These are phyloP conservation scores for Aspergillus campestris DNA, from an alignment of 495 filamentous ascomycete species.

Conservation along the genomic window DNA sequence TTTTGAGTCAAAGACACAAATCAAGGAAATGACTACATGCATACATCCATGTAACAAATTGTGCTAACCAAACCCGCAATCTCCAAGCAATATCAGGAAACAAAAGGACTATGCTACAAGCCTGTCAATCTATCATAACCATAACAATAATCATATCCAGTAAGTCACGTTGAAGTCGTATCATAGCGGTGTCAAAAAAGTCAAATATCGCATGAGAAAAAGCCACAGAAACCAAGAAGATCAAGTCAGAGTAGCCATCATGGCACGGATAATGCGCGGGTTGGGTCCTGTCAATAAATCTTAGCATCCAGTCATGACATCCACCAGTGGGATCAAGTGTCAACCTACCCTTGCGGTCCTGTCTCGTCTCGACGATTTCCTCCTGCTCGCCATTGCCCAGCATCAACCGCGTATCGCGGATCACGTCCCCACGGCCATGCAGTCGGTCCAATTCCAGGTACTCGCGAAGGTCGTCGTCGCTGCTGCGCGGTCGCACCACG, in stretches of 20 bases:
- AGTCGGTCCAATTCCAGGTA: constrained; percentile 44
- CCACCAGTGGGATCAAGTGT: constrained; percentile 45
- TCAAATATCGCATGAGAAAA: background rate
- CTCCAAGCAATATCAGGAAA: no score
- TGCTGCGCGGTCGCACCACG: constrained; percentile 40
- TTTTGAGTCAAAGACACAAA: no score
- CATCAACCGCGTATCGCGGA: constrained; percentile 33
- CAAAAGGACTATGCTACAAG: no score
- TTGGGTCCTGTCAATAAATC: constrained; percentile 40
- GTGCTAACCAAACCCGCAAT: no score
- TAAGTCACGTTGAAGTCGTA: no score
- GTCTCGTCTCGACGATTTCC: constrained; percentile 58
- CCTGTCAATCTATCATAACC: no score
- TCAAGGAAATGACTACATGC: no score
- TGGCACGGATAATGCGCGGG: constrained; percentile 58
- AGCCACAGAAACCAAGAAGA: no score
- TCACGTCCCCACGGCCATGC: constrained; percentile 28
- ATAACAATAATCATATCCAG: no score
- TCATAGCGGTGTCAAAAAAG: background rate
- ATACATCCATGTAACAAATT: no score
- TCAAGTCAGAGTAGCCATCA: constrained; percentile 70
- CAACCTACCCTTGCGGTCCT: constrained; percentile 83
- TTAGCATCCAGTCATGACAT: constrained; percentile 18
- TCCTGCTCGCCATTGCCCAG: constrained; percentile 40
- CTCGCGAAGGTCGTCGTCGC: constrained; percentile 48